Evolutionary conservation across 352 stramenopile genomes (phyloP).

Genomic region (Pythium sp.): DNA sequence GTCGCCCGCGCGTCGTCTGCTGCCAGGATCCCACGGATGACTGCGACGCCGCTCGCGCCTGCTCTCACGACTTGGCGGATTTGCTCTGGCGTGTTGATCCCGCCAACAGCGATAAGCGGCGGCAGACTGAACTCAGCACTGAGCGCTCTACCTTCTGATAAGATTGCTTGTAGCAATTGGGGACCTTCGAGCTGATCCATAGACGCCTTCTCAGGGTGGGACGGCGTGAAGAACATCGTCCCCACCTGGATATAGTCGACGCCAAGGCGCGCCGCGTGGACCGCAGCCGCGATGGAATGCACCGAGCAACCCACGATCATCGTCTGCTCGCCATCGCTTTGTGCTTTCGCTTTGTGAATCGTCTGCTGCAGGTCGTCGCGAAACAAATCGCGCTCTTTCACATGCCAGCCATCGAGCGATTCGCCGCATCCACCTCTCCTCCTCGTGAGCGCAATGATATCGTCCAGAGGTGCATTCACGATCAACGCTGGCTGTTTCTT

Average conservation of each 20-base stretch:
- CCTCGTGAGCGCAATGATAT: not conserved
- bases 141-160: not conserved
- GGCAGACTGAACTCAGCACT: slow-evolving; percentile 1
- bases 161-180: slow-evolving; percentile 27
- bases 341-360: not conserved
- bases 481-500: slow-evolving; percentile 9
- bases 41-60: slow-evolving; percentile 37
- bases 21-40: slow-evolving; percentile 40
- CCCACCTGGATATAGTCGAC: slow-evolving; percentile 54
- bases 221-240: slow-evolving; percentile 52
- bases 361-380: not conserved
- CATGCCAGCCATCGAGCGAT: slow-evolving; percentile 21
- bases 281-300: slow-evolving; percentile 28
- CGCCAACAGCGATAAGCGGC: slow-evolving; percentile 37
- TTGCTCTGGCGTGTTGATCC: slow-evolving; percentile 32
- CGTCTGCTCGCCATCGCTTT: not conserved
- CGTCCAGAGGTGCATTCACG: slow-evolving; percentile 15
- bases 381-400: slow-evolving; percentile 27
- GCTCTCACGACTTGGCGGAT: slow-evolving; percentile 26
- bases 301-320: slow-evolving; percentile 38
- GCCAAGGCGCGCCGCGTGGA: slow-evolving; percentile 20
- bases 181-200: slow-evolving; percentile 33
- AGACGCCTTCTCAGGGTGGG: slow-evolving; percentile 43
- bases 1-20: slow-evolving; percentile 21
- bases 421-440: not conserved